phyloP scores from a whole-genome alignment of 306 rosid species.

The Cucurbita argyrosperma region DNA sequence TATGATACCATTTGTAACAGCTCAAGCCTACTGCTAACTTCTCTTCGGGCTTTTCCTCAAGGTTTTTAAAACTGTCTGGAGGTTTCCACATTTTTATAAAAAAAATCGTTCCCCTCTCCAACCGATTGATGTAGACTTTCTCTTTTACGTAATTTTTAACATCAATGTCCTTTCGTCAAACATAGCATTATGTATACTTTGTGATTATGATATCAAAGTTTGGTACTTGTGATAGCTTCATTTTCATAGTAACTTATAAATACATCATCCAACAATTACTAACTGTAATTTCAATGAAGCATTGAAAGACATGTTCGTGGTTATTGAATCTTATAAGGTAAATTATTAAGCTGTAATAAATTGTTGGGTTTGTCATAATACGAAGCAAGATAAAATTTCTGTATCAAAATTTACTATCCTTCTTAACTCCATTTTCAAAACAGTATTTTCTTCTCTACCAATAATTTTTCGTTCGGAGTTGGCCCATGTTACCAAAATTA shows the following conservation, averaged over 20 bases:
- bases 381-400: background rate
- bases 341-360: background rate
- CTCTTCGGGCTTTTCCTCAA: no score
- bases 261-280: background rate
- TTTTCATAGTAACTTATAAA: background rate
- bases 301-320: background rate
- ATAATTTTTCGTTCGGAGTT: background rate
- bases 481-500: background rate
- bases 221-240: background rate
- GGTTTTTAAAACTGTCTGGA: no score
- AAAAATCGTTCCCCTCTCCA: no score
- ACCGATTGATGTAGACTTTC: no score
- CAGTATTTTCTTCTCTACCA: background rate
- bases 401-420: background rate
- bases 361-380: background rate
- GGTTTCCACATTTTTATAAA: no score
- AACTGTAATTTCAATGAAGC: background rate
- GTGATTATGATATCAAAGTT: background rate
- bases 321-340: background rate
- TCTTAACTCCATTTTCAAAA: background rate
- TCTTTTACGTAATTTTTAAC: no score
- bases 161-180: no score
- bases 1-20: no score
- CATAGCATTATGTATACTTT: background rate
- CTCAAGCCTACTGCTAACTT: no score